These are phyloP conservation scores for Fusarium nelsonii DNA, from an alignment of 2,329 filamentous ascomycete species.

Conservation along the genomic window DNA sequence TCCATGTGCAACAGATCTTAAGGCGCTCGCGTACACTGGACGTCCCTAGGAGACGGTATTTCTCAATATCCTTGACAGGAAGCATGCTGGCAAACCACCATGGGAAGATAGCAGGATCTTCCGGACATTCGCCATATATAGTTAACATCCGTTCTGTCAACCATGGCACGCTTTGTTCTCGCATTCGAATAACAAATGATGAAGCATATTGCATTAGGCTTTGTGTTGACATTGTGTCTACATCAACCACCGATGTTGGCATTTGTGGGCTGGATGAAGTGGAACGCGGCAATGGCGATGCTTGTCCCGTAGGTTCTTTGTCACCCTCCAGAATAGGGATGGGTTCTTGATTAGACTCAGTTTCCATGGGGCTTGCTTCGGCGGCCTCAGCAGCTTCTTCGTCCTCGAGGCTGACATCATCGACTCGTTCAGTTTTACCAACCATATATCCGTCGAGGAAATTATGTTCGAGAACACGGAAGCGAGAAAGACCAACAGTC, in stretches of 20 bases:
- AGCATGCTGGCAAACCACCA: slow-evolving; percentile 92
- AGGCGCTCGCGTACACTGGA: slow-evolving; percentile 83
- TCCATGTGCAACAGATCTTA: slow-evolving; percentile 86
- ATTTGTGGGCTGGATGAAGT: slow-evolving; percentile 13
- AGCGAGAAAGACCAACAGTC: slow-evolving; percentile 80
- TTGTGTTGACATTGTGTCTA: slow-evolving; percentile 72
- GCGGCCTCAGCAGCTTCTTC: slow-evolving; percentile 81
- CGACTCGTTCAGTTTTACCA: slow-evolving; percentile 79
- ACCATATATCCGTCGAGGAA: slow-evolving; percentile 82
- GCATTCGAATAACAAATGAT: slow-evolving; percentile 77
- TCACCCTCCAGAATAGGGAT: neutral
- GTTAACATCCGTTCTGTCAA: slow-evolving; percentile 77
- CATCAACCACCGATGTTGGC: slow-evolving; percentile 23
- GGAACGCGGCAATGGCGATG: slow-evolving; percentile 10
- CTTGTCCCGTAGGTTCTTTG: slow-evolving; percentile 9
- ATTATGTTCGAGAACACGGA: slow-evolving; percentile 75
- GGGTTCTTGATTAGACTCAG: neutral
- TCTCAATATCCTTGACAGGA: slow-evolving; percentile 81
- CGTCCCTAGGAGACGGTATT: slow-evolving; percentile 79
- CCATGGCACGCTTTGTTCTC: slow-evolving; percentile 77
- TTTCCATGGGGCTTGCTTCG: slow-evolving; percentile 59
- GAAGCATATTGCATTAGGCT: slow-evolving; percentile 74
- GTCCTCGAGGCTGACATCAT: slow-evolving; percentile 84
- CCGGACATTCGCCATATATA: slow-evolving; percentile 82
- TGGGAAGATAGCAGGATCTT: slow-evolving; percentile 81